phyloP scores from a whole-genome alignment of 225 moss, liverwort and hornwort species.

The Marchantia polymorpha region DNA sequence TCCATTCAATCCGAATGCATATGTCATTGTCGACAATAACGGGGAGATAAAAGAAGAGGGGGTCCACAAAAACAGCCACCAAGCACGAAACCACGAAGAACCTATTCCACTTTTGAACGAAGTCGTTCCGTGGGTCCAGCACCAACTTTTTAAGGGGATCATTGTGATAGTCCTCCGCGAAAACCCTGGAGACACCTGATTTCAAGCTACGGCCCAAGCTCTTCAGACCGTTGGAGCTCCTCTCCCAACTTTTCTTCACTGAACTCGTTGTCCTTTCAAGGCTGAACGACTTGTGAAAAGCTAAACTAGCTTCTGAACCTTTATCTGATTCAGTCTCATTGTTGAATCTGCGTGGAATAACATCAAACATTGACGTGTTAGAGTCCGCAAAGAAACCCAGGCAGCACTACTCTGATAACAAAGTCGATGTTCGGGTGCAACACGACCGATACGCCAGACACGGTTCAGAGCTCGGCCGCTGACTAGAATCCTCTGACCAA shows the following conservation, averaged over 20 bases:
- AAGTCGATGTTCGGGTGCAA: too few relatives aligned
- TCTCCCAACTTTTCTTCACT: slow-evolving; percentile 56
- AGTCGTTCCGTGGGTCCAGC: slow-evolving; percentile 60
- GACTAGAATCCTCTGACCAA: background rate
- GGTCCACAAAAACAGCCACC: slow-evolving; percentile 76
- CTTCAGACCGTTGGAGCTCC: slow-evolving; percentile 61
- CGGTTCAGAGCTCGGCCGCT: background rate
- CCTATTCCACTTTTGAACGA: slow-evolving; percentile 61
- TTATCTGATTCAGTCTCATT: slow-evolving; percentile 44
- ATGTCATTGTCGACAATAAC: slow-evolving; percentile 41
- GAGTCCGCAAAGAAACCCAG: background rate
- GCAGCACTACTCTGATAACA: background rate
- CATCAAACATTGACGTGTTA: background rate
- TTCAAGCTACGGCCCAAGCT: slow-evolving; percentile 62
- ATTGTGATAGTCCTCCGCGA: slow-evolving; percentile 51
- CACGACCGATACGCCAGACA: background rate
- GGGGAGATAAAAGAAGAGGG: slow-evolving; percentile 82
- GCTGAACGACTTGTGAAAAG: slow-evolving; percentile 37
- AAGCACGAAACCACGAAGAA: slow-evolving; percentile 75
- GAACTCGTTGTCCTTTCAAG: slow-evolving; percentile 40
- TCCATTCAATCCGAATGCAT: slow-evolving; percentile 60
- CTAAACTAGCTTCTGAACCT: slow-evolving; percentile 32
- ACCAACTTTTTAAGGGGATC: slow-evolving; percentile 27
- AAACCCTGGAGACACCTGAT: slow-evolving; percentile 45
- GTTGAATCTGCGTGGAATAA: slow-evolving; percentile 27